Percentiles rank a stretch among this genome's conserved stretches.
phyloP scores from a whole-genome alignment of 1,139 yeast species.

The Lodderomyces margitis region DNA sequence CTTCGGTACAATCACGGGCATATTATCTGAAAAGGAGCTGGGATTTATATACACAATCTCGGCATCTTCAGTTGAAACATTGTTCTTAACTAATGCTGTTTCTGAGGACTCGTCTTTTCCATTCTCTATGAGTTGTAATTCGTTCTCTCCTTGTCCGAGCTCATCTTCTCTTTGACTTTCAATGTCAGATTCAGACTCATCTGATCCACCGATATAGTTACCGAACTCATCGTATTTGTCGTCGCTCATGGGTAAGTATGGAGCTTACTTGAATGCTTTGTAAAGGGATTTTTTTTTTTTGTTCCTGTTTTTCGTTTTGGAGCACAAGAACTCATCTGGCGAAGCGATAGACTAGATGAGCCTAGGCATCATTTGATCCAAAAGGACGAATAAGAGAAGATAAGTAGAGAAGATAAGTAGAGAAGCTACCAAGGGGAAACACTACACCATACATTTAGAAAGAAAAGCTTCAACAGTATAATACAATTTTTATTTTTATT shows the following conservation, averaged over 20 bases:
- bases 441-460: no score
- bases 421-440: no score
- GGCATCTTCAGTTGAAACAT: constrained; percentile 7
- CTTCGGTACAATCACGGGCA: constrained; percentile 67
- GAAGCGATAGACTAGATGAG: no score
- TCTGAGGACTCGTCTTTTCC: constrained; percentile 9
- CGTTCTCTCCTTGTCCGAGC: constrained; percentile 18
- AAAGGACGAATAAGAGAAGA: no score
- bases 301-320: neutral
- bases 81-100: constrained; percentile 11
- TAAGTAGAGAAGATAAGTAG: no score
- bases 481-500: neutral
- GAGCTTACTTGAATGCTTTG: neutral
- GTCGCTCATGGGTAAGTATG: constrained; percentile 8
- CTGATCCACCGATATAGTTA: constrained; percentile 57
- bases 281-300: constrained; percentile 1
- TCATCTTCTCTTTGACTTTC: constrained; percentile 22
- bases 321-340: neutral
- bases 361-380: no score
- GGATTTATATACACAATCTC: constrained; percentile 28
- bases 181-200: constrained; percentile 42
- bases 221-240: constrained; percentile 82
- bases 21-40: constrained; percentile 22
- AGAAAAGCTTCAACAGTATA: no score
- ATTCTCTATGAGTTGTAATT: neutral